Conservation (phyloP, 805 yeast species). For the Saturnispora kantuleensis region DNA sequence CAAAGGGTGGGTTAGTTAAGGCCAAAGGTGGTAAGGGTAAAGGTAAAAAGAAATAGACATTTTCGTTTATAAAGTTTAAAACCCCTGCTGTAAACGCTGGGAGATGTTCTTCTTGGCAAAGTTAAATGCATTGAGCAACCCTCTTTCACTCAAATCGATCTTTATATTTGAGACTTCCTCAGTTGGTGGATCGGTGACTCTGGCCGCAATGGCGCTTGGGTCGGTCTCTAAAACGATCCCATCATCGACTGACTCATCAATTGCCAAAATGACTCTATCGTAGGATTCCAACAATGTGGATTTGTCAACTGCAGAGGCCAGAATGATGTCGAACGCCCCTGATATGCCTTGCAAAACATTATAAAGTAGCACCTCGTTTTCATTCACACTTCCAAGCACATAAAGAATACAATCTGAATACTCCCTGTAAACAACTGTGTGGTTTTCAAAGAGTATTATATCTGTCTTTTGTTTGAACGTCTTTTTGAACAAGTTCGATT, state of each 20-base stretch:
- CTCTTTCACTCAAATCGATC: slow-evolving; percentile 63
- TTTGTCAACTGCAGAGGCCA: slow-evolving; percentile 66
- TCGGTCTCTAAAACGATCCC: slow-evolving; percentile 90
- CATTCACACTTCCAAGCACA: slow-evolving; percentile 65
- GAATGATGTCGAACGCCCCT: slow-evolving; percentile 71
- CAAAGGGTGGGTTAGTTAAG: slow-evolving; percentile 10
- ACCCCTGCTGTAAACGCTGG: slow-evolving; percentile 33
- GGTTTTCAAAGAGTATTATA: slow-evolving; percentile 67
- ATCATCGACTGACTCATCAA: slow-evolving; percentile 90
- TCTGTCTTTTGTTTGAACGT: slow-evolving; percentile 77
- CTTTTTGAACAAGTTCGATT: slow-evolving; percentile 58
- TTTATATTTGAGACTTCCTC: slow-evolving; percentile 51
- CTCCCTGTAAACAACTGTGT: slow-evolving; percentile 80
- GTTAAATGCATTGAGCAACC: slow-evolving; percentile 74
- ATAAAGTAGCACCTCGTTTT: slow-evolving; percentile 75
- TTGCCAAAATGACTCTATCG: slow-evolving; percentile 75
- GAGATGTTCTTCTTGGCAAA: slow-evolving; percentile 67
- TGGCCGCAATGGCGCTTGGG: slow-evolving; percentile 72
- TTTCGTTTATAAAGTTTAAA: slow-evolving; percentile 13
- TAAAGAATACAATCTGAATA: slow-evolving; percentile 64
- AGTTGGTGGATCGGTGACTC: slow-evolving; percentile 83
- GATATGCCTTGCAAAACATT: slow-evolving; percentile 67
- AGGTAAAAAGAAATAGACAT: slow-evolving; percentile 19
- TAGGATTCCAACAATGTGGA: slow-evolving; percentile 69
- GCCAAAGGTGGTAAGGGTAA: slow-evolving; percentile 15